These are phyloP conservation scores for Parathielavia hyrcaniae DNA, from an alignment of 495 filamentous ascomycete genomes.

Conservation along the genomic window DNA sequence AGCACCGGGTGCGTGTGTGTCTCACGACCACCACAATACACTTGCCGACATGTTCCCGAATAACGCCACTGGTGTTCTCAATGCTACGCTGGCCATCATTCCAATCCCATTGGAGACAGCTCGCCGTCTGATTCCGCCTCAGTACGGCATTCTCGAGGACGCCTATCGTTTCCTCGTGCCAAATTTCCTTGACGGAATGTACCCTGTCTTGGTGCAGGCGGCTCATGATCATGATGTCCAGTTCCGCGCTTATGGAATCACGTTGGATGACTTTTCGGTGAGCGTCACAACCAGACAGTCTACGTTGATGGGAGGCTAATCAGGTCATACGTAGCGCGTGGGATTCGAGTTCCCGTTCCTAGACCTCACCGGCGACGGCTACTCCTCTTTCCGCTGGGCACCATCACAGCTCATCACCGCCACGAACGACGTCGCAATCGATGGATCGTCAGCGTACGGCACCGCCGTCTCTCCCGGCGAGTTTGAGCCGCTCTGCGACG, in stretches of 20 bases:
- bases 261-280: slow-evolving; percentile 41
- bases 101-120: slow-evolving; percentile 36
- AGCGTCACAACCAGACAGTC: slow-evolving; percentile 2
- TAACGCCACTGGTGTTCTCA: slow-evolving; percentile 38
- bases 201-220: slow-evolving; percentile 40
- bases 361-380: slow-evolving; percentile 33
- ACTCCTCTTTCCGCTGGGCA: slow-evolving; percentile 40
- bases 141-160: slow-evolving; percentile 36
- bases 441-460: slow-evolving; percentile 36
- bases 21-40: slow-evolving; percentile 34
- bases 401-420: slow-evolving; percentile 36
- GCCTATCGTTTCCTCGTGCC: slow-evolving; percentile 37
- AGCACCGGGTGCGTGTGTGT: slow-evolving; percentile 30
- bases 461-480: slow-evolving; percentile 32
- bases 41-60: slow-evolving; percentile 35
- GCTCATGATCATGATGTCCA: slow-evolving; percentile 43
- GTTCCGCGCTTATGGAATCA: slow-evolving; percentile 31
- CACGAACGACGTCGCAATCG: slow-evolving; percentile 31
- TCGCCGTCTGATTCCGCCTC: slow-evolving; percentile 33
- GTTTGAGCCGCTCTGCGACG: slow-evolving; percentile 38
- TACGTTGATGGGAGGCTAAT: slow-evolving; percentile 10
- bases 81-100: slow-evolving; percentile 38
- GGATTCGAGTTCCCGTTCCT: slow-evolving; percentile 45
- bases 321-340: slow-evolving; percentile 28
- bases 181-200: slow-evolving; percentile 40